These are phyloP conservation scores for Pholiota molesta DNA, from an alignment of 768 basidiomycete genomes.

Conservation along the genomic window DNA sequence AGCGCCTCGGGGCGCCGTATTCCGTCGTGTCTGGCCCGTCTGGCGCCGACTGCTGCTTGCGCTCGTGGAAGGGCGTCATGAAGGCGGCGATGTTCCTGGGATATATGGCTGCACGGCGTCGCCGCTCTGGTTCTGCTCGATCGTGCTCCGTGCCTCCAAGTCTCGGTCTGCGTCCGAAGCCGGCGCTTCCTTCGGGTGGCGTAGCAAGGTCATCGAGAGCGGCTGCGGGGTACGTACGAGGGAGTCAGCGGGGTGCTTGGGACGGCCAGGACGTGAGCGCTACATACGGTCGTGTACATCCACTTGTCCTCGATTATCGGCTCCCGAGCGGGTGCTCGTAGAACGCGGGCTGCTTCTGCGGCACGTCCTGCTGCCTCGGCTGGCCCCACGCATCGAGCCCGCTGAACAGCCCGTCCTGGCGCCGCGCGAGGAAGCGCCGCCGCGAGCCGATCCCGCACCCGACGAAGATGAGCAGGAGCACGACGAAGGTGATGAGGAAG, in stretches of 20 bases:
- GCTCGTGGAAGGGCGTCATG: conserved; percentile 13
- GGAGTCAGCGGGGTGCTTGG: not conserved
- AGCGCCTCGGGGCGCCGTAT: conserved; percentile 20
- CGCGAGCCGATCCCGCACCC: conserved; percentile 53
- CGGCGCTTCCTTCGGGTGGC: conserved; percentile 2
- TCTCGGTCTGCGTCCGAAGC: not conserved
- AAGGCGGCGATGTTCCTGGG: not conserved
- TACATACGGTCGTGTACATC: conserved; percentile 26
- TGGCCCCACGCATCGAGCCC: conserved; percentile 17
- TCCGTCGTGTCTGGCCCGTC: conserved; percentile 1
- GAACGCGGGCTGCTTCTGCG: conserved; percentile 15
- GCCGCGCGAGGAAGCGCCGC: conserved; percentile 35
- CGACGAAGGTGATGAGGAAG: conserved; percentile 52
- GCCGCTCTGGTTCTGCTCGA: not conserved
- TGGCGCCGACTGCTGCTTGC: conserved; percentile 1
- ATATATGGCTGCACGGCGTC: not conserved
- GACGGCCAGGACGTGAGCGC: not conserved
- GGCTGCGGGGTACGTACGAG: conserved; percentile 20
- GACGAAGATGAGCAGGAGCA: conserved; percentile 52
- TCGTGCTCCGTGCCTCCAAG: conserved; percentile 1
- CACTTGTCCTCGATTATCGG: conserved; percentile 16
- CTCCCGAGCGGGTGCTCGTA: conserved; percentile 11
- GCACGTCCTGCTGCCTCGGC: conserved; percentile 1
- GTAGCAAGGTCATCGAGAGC: conserved; percentile 23
- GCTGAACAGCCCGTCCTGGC: conserved; percentile 25